Conservation (phyloP, 495 filamentous ascomycete species). For the Penicillium taxi region DNA sequence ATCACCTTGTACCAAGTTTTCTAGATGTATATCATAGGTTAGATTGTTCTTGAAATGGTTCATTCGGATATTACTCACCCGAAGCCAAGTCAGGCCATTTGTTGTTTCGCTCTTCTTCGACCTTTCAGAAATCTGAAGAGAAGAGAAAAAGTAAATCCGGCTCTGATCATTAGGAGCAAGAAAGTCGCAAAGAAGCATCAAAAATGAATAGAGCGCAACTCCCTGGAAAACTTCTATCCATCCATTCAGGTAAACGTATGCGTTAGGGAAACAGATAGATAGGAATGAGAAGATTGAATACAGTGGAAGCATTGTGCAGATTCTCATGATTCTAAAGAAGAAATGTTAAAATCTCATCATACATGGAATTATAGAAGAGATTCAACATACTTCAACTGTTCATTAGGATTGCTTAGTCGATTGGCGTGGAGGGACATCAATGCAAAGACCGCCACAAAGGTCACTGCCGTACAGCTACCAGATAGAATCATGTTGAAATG, state of each 20-base stretch:
- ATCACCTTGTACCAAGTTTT: slow-evolving; percentile 17
- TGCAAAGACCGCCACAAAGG: slow-evolving; percentile 14
- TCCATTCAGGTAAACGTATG: slow-evolving; percentile 21
- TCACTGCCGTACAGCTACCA: slow-evolving; percentile 15
- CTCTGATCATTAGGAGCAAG: slow-evolving; percentile 15
- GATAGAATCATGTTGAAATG: slow-evolving; percentile 22
- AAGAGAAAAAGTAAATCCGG: slow-evolving; percentile 18
- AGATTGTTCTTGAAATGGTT: background rate
- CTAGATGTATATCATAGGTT: background rate
- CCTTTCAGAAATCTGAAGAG: slow-evolving; percentile 9
- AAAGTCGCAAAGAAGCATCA: slow-evolving; percentile 27
- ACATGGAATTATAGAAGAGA: background rate
- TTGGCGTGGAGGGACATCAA: slow-evolving; percentile 19
- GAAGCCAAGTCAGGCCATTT: slow-evolving; percentile 14
- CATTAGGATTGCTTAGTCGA: slow-evolving; percentile 21
- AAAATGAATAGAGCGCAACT: slow-evolving; percentile 24
- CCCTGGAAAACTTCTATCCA: slow-evolving; percentile 25
- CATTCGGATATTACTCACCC: slow-evolving; percentile 7
- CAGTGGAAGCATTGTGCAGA: slow-evolving; percentile 15
- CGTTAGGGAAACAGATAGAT: slow-evolving; percentile 16
- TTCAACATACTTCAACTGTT: slow-evolving; percentile 23
- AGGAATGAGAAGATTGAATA: slow-evolving; percentile 25
- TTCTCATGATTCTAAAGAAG: slow-evolving; percentile 21
- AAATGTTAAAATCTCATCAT: background rate
- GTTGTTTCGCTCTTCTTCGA: slow-evolving; percentile 8